phyloP scores from a whole-genome alignment of 768 basidiomycete species.

The Lactarius indigo region DNA sequence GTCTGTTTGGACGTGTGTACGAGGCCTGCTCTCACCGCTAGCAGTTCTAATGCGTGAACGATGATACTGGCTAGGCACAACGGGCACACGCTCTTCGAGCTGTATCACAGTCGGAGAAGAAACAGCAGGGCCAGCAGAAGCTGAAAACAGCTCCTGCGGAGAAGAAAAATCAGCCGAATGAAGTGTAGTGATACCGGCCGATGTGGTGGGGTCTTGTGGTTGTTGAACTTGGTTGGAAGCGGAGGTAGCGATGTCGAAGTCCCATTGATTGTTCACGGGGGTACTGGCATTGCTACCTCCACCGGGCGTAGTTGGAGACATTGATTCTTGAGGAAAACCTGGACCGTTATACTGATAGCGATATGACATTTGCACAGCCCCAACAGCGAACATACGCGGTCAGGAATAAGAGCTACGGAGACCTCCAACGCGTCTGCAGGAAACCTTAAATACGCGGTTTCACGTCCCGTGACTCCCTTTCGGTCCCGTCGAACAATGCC shows the following conservation, averaged over 20 bases:
- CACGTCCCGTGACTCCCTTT: constrained; percentile 12
- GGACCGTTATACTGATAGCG: constrained; percentile 21
- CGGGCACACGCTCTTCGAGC: constrained; percentile 26
- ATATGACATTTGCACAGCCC: constrained; percentile 24
- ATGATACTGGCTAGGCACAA: constrained; percentile 25
- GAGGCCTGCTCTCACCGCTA: constrained; percentile 22
- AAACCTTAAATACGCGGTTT: constrained; percentile 16
- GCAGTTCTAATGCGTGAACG: constrained; percentile 18
- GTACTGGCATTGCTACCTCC: constrained; percentile 24
- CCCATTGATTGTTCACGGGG: constrained; percentile 25
- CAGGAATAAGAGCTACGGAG: constrained; percentile 19
- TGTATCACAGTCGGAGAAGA: constrained; percentile 23
- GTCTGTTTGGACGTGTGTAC: constrained; percentile 20
- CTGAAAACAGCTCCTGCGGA: constrained; percentile 18
- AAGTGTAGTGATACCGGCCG: constrained; percentile 18
- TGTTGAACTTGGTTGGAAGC: constrained; percentile 13
- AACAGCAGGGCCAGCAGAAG: constrained; percentile 11
- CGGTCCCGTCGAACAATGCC: constrained; percentile 25
- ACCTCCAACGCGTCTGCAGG: constrained; percentile 4
- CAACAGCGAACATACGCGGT: constrained; percentile 18
- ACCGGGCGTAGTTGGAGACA: constrained; percentile 23
- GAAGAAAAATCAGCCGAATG: constrained; percentile 22
- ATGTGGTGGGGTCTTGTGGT: constrained; percentile 13
- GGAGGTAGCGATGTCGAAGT: constrained; percentile 20
- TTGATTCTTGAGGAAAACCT: constrained; percentile 18